These are phyloP conservation scores for Aspergillus melleus DNA, from an alignment of 2,329 filamentous ascomycete species.

Conservation along the genomic window DNA sequence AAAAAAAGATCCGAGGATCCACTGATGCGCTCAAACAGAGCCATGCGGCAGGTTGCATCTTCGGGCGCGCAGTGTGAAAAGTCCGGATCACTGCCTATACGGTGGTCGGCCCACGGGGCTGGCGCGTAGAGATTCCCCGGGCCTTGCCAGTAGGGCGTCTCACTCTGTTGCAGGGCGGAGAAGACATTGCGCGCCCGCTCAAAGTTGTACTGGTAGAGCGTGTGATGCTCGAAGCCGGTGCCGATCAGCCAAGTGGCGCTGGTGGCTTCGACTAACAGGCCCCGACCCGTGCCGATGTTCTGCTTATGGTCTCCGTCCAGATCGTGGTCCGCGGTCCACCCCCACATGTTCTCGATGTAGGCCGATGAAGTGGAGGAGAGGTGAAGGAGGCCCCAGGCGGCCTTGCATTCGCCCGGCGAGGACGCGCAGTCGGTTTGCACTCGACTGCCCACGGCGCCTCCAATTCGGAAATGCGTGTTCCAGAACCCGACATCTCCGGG, in stretches of 20 bases:
- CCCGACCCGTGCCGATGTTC: constrained; percentile 41
- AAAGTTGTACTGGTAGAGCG: constrained; percentile 52
- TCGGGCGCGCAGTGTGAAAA: constrained; percentile 28
- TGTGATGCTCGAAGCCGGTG: constrained; percentile 49
- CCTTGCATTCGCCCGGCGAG: constrained; percentile 44
- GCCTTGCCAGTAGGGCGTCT: constrained; percentile 36
- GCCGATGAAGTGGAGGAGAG: constrained; percentile 47
- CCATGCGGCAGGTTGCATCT: constrained; percentile 40
- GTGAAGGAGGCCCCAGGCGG: constrained; percentile 53
- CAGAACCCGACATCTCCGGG: constrained; percentile 55
- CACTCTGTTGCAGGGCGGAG: constrained; percentile 35
- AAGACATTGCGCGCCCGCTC: constrained; percentile 44
- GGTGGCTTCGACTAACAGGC: constrained; percentile 43
- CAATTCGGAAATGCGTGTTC: constrained; percentile 49
- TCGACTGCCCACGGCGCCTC: constrained; percentile 45
- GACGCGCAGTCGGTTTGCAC: constrained; percentile 39
- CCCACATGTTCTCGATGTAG: constrained; percentile 57
- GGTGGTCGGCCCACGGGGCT: constrained; percentile 26
- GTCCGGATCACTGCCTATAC: constrained; percentile 25
- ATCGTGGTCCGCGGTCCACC: constrained; percentile 52
- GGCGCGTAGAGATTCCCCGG: constrained; percentile 32
- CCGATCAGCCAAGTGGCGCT: constrained; percentile 48
- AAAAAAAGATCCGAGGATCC: constrained; percentile 34
- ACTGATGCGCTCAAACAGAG: constrained; percentile 30
- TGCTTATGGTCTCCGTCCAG: constrained; percentile 41